Evolutionary conservation across 169 alveolate species (phyloP), one percentile per base, ranked within the genome.

Genomic region (Nephromyces sp.): DNA sequence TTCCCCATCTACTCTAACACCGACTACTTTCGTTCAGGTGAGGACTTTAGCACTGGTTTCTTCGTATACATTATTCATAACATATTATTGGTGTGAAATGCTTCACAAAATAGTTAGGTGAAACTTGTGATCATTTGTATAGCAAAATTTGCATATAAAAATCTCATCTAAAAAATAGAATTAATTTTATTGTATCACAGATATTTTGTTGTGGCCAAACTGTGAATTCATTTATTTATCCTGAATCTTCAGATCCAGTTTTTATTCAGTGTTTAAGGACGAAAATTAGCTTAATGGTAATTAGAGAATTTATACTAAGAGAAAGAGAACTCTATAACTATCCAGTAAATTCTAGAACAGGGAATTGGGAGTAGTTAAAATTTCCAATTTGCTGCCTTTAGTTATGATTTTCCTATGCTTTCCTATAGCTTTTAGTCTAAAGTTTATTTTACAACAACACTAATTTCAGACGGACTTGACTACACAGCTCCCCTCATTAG

Each of bases 231-330:
- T 83, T 85, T 3, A 79, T 86, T 32, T 80, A 72, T 43, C 74
- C 74, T 29, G 80, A 78, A 66, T 83, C 81, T 25, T 80, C 85
- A 34, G 81, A 83, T 57, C 93, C 93, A 34, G 88, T 86, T 30
- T 88, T 75, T 79, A 77, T 88, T 85, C 91, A 88, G 64, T 88
- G 93, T 52, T 63, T 88, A 63, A 77, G 74, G 61, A 75, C 84
- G 62, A 84, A 82, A 8, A 27, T 70, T 34, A 51, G 75, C 22
- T 51, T 77, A 2, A 70, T 57, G 75, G 83, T 77, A 68, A 2
- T 72, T 1, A 0, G 15, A 8, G 15, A 8, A n/a, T 15, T 3
- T 68, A 2, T 68, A 68, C 21, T 27, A 25, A 31, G 70, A 34
- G 3, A 3, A 2, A 3, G 2, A 57, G 34, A 2, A 3, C 2